Evolutionary conservation across 257 asterid species (phyloP), one percentile per base, ranked within the genome.

Genomic region (Solanum paucissectum): DNA sequence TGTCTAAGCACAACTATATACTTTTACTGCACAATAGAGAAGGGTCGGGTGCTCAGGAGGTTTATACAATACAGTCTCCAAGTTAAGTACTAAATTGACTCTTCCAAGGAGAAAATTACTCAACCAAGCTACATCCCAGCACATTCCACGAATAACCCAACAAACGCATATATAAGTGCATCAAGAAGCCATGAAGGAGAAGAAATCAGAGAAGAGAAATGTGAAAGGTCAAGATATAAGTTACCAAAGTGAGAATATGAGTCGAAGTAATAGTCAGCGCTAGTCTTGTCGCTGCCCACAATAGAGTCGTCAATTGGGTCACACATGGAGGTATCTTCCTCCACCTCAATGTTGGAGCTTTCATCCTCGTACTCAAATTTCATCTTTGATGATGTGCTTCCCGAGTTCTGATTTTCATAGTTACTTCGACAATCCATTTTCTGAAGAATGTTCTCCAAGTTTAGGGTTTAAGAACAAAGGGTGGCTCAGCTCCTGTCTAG

Each of bases 191-290:
- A 75, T 69, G 32, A 69, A 29, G 23, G 38, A 16, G 38, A 72
- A 33, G 79, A 72, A 14, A 72, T 20, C 25, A 72, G 6, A 72
- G 25, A 72, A 72, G 38, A 72, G 14, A 71, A 29, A 72, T 40
- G 60, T 42, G 13, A 75, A 37, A 72, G 62, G 29, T 49, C 25
- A 9, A 13, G 25, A 86, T 75, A 9, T 60, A 49, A 36, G 40
- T 85, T 94, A 95, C 99, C 99, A 66, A 97, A 97, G 87, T 97
- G 99, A 12, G 98, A 95, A 90, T 97, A 97, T 37, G 99, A 97
- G 87, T 97, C 98, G 88, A 97, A 95, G 93, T 94, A 97, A 91
- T 95, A 95, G 88, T 97, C 98, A 37, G 96, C 96, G 90, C 98
- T 95, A 89, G 99, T 97, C 91, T 95, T 95, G 83, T 95, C 93